Conservation (phyloP, 192 early-diverging fungal genomes). For the Polychytrium aggregatum region DNA sequence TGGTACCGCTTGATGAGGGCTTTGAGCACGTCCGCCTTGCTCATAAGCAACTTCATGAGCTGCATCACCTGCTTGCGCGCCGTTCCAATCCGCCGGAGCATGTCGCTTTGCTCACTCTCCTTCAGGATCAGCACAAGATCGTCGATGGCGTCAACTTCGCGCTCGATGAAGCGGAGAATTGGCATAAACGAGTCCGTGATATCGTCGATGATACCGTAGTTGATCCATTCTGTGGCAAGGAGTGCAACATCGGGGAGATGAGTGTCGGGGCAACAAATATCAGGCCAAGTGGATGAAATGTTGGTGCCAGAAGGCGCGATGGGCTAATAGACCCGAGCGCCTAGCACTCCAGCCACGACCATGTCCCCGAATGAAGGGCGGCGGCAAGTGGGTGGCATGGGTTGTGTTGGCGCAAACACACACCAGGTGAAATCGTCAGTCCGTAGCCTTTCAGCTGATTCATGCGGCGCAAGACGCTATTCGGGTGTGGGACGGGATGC, state of each 20-base stretch:
- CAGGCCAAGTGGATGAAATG: constrained; percentile 7
- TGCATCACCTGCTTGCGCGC: constrained; percentile 62
- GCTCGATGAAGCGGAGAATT: constrained; percentile 73
- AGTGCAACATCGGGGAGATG: too few species aligned
- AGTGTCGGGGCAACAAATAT: too few species aligned
- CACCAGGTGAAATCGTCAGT: constrained; percentile 73
- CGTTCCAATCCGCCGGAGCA: constrained; percentile 64
- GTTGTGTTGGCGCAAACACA: constrained; percentile 4
- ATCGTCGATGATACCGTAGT: constrained; percentile 91
- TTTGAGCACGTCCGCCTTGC: constrained; percentile 62
- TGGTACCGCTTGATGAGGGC: constrained; percentile 51
- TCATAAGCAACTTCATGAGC: constrained; percentile 49
- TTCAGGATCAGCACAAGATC: constrained; percentile 88
- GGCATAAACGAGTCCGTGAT: constrained; percentile 89
- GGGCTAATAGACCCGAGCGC: too few species aligned
- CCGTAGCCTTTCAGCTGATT: constrained; percentile 73
- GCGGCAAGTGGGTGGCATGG: too few species aligned
- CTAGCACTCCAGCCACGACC: too few species aligned
- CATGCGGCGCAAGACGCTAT: constrained; percentile 77
- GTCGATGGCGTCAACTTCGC: constrained; percentile 91
- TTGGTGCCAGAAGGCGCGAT: constrained; percentile 15
- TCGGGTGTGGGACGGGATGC: constrained; percentile 61
- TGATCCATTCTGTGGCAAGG: constrained; percentile 79
- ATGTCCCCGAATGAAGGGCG: too few species aligned
- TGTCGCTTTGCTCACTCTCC: constrained; percentile 69